A percentile compares a stretch with the other conserved stretches of the same genome.
These are phyloP conservation scores for Balakata baccata DNA, from an alignment of 345 rosid species.

Conservation along the genomic window DNA sequence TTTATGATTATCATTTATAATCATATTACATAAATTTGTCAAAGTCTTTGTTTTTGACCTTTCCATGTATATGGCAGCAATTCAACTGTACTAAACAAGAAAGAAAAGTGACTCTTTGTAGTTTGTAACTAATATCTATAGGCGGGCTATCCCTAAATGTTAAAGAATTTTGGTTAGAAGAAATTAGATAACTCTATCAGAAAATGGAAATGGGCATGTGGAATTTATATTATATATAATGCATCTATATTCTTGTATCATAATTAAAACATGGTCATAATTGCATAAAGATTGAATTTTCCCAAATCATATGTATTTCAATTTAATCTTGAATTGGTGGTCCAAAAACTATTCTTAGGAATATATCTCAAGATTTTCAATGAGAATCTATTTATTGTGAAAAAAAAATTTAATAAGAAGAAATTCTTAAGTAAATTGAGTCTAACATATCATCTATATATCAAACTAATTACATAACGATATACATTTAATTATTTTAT, in stretches of 20 bases:
- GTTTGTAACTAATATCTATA: background rate
- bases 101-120: background rate
- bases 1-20: too few species aligned
- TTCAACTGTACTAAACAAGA: conserved; percentile 2
- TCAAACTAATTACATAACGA: too few species aligned
- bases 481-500: too few species aligned
- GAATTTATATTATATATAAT: background rate
- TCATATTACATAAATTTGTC: background rate
- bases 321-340: background rate
- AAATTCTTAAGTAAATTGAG: too few species aligned
- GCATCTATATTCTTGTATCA: too few species aligned
- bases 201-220: background rate
- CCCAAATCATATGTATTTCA: too few species aligned
- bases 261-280: too few species aligned
- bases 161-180: background rate
- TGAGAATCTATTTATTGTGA: too few species aligned
- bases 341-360: conserved; percentile 4
- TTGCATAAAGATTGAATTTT: too few species aligned
- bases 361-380: background rate
- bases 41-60: background rate
- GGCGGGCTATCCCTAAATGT: background rate
- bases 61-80: background rate
- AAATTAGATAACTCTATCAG: background rate
- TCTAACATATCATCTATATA: too few species aligned
- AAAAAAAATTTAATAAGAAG: too few species aligned